Evolutionary conservation across 2,329 filamentous ascomycete genomes (phyloP).

Genomic region (Elsinoe perseae): DNA sequence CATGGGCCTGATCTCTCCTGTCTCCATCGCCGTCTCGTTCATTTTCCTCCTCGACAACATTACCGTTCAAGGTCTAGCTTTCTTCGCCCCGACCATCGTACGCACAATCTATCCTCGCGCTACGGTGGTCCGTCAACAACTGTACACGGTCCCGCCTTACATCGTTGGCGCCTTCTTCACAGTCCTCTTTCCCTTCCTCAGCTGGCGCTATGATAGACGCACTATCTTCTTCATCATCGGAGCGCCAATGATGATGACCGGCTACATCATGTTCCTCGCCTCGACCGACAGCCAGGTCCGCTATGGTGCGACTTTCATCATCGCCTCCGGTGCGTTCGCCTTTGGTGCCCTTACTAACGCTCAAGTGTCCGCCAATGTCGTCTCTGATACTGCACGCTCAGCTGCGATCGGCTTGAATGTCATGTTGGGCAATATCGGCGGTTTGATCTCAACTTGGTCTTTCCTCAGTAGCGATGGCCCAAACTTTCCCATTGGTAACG

Average conservation of each 20-base stretch:
- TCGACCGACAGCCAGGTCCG: conserved; percentile 45
- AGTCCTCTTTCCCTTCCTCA: conserved; percentile 52
- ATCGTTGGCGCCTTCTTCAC: conserved; percentile 61
- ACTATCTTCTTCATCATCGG: conserved; percentile 53
- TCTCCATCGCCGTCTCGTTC: conserved; percentile 49
- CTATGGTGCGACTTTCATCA: conserved; percentile 64
- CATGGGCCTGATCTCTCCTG: conserved; percentile 56
- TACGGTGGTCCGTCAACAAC: conserved; percentile 55
- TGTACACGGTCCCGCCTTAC: conserved; percentile 64
- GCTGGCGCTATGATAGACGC: conserved; percentile 53
- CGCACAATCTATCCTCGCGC: conserved; percentile 56
- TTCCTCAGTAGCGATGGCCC: conserved; percentile 58
- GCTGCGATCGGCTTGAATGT: conserved; percentile 60
- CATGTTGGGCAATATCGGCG: conserved; percentile 62
- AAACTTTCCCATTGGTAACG: conserved; percentile 63
- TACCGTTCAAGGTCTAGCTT: conserved; percentile 62
- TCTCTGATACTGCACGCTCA: conserved; percentile 61
- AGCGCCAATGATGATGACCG: conserved; percentile 58
- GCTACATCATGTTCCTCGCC: conserved; percentile 64
- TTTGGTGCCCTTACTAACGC: conserved; percentile 60
- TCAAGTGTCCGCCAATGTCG: conserved; percentile 61
- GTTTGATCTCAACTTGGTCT: conserved; percentile 57
- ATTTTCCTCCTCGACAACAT: conserved; percentile 61
- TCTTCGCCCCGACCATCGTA: conserved; percentile 65
- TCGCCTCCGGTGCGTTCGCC: conserved; percentile 56